These are phyloP conservation scores for Teunomyces cretensis DNA, from an alignment of 805 yeast species.

Conservation along the genomic window DNA sequence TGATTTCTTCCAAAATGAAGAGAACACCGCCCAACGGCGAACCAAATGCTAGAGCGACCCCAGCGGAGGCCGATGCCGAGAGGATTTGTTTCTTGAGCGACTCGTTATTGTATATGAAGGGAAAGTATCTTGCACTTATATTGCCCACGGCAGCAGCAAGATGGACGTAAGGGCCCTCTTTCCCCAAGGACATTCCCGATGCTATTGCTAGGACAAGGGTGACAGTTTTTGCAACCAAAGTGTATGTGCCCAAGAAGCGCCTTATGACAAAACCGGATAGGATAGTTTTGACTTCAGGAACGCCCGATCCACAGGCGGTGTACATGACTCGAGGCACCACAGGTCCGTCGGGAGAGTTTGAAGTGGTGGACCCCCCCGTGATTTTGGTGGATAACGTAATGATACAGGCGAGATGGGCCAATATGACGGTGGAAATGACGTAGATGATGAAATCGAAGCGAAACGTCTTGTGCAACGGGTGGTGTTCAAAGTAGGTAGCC, in stretches of 20 bases:
- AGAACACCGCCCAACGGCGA: conserved; percentile 60
- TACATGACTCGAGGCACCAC: conserved; percentile 31
- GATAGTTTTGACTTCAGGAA: conserved; percentile 61
- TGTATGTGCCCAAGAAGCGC: conserved; percentile 50
- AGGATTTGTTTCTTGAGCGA: conserved; percentile 51
- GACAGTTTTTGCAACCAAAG: conserved; percentile 47
- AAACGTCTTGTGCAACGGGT: conserved; percentile 7
- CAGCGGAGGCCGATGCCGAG: conserved; percentile 58
- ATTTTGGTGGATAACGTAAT: conserved; percentile 49
- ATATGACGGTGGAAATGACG: conserved; percentile 32
- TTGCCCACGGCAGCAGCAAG: conserved; percentile 60
- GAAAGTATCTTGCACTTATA: conserved; percentile 46
- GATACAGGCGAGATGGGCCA: conserved; percentile 46
- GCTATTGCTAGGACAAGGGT: conserved; percentile 55
- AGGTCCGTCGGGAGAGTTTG: neutral
- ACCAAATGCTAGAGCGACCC: conserved; percentile 62
- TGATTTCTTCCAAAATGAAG: conserved; percentile 57
- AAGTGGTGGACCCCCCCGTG: conserved; percentile 11
- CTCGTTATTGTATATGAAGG: conserved; percentile 47
- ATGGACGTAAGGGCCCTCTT: conserved; percentile 65
- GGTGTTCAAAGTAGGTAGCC: conserved; percentile 30
- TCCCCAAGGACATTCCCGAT: conserved; percentile 57
- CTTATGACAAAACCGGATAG: conserved; percentile 59
- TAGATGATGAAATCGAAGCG: conserved; percentile 37
- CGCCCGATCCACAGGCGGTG: conserved; percentile 60